Base-by-base conservation (phyloP, 1,139 yeast genomes). In the Kurtzmaniella natalensis region DNA sequence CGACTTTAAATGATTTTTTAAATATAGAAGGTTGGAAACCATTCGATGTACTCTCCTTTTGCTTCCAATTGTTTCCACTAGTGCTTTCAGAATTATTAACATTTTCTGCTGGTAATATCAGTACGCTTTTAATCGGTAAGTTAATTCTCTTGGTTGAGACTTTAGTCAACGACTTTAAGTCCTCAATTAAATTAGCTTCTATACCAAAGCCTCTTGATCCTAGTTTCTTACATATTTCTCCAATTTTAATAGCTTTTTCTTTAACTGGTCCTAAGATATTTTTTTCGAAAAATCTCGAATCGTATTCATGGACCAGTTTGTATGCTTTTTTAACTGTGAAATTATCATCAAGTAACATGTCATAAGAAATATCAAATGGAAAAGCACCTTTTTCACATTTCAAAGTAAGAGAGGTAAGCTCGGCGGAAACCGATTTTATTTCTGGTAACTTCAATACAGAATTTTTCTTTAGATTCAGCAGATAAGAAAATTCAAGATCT, bases 331-430 rank as follows among this genome's bases (percentile, higher is more conserved):
- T 24, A 29, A 10, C 25, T 15, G 18, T 28, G n/a, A 3, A 38
- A 38, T 18, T 51, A 34, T 55, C 52, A 15, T 45, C 45, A 40
- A 57, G 63, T n/a, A 68, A 49, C 49, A 64, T 53, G 28, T 60
- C 65, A 41, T 65, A 71, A 40, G 60, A 61, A 34, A 69, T 51
- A 38, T 68, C 73, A 13, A 68, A 41, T 1, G 74, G 73, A 14
- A 68, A 57, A 10, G 55, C 53, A 20, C 47, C 40, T 30, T 54
- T 53, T 9, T 52, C 50, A 2, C 71, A 60, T 28, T 57, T 46
- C 9, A 65, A 41, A 2, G 71, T 61, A n/a, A 59, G 42, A 1
- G 54, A 67, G 8, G 55, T 57, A 28, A 68, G 48, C 32, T 65
- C 71, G 3, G 57, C 54, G 5, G 37, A 30, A 3, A 65, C 37